phyloP scores from a whole-genome alignment of 2,329 filamentous ascomycete genomes.

The Reticulascus tulasneorum region DNA sequence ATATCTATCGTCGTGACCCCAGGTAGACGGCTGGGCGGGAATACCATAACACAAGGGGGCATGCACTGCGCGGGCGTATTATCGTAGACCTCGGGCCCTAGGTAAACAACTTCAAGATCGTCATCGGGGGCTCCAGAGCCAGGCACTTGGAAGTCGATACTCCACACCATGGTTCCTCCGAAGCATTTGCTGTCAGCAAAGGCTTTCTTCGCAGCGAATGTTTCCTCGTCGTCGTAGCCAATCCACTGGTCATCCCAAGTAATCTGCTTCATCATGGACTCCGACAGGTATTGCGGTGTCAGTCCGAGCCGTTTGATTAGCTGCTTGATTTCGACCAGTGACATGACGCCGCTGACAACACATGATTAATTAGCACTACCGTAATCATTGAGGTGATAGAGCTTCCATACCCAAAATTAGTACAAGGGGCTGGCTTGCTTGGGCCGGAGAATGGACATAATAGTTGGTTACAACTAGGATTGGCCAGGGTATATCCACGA shows the following conservation, averaged over 20 bases:
- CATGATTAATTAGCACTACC: too few relatives aligned
- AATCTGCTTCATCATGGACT: constrained; percentile 21
- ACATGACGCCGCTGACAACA: constrained; percentile 29
- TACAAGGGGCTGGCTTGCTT: constrained; percentile 23
- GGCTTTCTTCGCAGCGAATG: constrained; percentile 18
- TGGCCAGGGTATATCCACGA: constrained; percentile 33
- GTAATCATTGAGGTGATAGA: too few relatives aligned
- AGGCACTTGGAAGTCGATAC: constrained; percentile 18
- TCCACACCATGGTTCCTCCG: constrained; percentile 29
- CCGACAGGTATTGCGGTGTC: constrained; percentile 65
- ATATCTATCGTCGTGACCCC: neutral
- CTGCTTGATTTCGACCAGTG: constrained; percentile 54
- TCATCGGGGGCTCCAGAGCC: neutral
- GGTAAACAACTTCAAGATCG: neutral
- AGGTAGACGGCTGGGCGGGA: neutral
- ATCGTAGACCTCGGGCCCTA: neutral
- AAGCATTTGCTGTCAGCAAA: constrained; percentile 24
- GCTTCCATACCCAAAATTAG: constrained; percentile 17
- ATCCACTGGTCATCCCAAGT: constrained; percentile 23
- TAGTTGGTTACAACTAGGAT: constrained; percentile 20
- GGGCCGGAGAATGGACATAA: constrained; percentile 20
- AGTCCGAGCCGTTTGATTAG: constrained; percentile 76
- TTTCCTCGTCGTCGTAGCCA: constrained; percentile 21
- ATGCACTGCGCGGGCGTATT: constrained; percentile 1
- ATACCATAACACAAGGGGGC: neutral